Base-by-base conservation (phyloP, 768 basidiomycete genomes). In the Trametes punicea region DNA sequence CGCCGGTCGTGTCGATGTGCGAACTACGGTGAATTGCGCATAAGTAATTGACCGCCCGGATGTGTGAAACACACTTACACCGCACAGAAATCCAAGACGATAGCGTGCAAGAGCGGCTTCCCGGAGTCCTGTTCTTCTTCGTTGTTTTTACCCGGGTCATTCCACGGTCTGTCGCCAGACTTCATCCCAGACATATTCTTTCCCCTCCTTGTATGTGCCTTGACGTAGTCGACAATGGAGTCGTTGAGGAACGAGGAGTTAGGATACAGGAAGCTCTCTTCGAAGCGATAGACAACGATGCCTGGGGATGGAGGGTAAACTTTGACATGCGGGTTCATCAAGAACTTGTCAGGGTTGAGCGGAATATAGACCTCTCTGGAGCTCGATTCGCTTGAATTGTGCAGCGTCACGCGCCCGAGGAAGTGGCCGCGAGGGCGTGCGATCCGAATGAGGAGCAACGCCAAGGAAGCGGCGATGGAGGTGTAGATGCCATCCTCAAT, bases 401-500 rank as follows among this genome's bases (percentile, higher is more conserved):
- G 64, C 18, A 27, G 72, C 67, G 27, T 75, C 76, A 90, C 88
- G 54, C 84, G 88, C 2, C 96, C 96, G 1, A 98, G 81, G 84
- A 98, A 97, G 29, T 85, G 76, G 3, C 91, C 93, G 18, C 89
- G 83, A 18, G 96, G 93, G 60, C 85, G 83, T 27, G 95, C 94
- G 56, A 98, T 69, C 40, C 94, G 87, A 67, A 94, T 71, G 52
- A 98, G 78, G n/a, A 98, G 81, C n/a, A 98, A 80, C 5, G 76
- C 87, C 26, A 85, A 70, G 0, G 93, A 95, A 1, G 88, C 77
- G 4, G 74, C 71, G 61, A 98, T 83, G 6, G 93, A 91, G 48
- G 84, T 81, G 69, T 93, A 93, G 63, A 93, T 90, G 25, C 94
- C 94, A 51, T 92, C 78, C 70, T 98, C 95, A 63, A 98, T 94